These are phyloP conservation scores for Globisporangium sylvaticum DNA, from an alignment of 352 stramenopile genomes.

Conservation along the genomic window DNA sequence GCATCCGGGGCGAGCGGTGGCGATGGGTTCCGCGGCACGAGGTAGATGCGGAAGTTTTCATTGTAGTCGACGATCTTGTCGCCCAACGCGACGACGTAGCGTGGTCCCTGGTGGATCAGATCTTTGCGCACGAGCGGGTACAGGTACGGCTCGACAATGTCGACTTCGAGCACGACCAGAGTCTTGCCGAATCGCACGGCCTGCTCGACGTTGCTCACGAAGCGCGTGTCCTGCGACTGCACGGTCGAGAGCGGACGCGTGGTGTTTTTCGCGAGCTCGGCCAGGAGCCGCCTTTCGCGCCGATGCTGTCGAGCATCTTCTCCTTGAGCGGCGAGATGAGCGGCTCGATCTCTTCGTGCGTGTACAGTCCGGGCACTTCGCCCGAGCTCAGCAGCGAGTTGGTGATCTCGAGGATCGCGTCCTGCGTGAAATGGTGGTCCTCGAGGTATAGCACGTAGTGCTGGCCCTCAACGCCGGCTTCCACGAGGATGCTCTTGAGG, in stretches of 20 bases:
- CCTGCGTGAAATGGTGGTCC: slow-evolving; percentile 90
- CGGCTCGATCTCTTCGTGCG: slow-evolving; percentile 91
- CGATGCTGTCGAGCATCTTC: slow-evolving; percentile 84
- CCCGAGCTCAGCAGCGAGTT: slow-evolving; percentile 91
- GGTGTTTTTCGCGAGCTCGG: slow-evolving; percentile 82
- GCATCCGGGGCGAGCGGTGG: slow-evolving; percentile 87
- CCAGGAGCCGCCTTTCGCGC: slow-evolving; percentile 59
- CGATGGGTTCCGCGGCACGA: slow-evolving; percentile 90
- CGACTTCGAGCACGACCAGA: slow-evolving; percentile 90
- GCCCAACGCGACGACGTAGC: slow-evolving; percentile 87
- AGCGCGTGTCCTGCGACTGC: slow-evolving; percentile 79
- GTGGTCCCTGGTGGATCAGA: slow-evolving; percentile 87
- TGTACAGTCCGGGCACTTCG: slow-evolving; percentile 92
- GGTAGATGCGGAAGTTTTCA: slow-evolving; percentile 91
- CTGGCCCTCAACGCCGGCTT: slow-evolving; percentile 77
- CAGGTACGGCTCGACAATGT: slow-evolving; percentile 90
- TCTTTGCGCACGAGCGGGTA: slow-evolving; percentile 91
- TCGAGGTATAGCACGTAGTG: slow-evolving; percentile 91
- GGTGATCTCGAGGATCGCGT: slow-evolving; percentile 89
- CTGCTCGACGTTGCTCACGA: slow-evolving; percentile 92
- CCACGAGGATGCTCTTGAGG: slow-evolving; percentile 88
- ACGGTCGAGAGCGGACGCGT: slow-evolving; percentile 87
- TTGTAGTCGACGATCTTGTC: slow-evolving; percentile 95
- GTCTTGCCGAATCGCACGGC: slow-evolving; percentile 96
- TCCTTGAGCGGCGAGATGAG: slow-evolving; percentile 89